Conservation (phyloP, 805 yeast species). For the Ogataea nakhonphanomensis region DNA sequence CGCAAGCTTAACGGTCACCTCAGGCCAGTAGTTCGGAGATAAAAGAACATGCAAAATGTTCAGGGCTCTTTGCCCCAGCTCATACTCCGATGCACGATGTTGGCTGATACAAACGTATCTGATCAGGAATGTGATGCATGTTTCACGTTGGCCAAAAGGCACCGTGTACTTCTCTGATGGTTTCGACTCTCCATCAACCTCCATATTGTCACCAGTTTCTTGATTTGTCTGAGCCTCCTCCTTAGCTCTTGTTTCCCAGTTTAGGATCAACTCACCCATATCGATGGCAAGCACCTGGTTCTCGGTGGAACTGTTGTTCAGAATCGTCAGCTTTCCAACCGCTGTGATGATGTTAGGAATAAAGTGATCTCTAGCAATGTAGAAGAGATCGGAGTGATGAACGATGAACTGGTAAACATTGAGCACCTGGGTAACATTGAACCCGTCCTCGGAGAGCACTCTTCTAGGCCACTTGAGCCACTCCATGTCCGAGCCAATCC, state of each 20-base stretch:
- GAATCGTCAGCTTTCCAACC: slow-evolving; percentile 82
- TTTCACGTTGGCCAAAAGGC: slow-evolving; percentile 80
- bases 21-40: slow-evolving; percentile 78
- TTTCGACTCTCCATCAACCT: slow-evolving; percentile 16
- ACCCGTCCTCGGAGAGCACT: slow-evolving; percentile 85
- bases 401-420: slow-evolving; percentile 87
- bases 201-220: slow-evolving; percentile 18
- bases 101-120: slow-evolving; percentile 85
- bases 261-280: slow-evolving; percentile 75
- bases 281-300: slow-evolving; percentile 86
- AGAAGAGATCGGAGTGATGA: slow-evolving; percentile 80
- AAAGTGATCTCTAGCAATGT: slow-evolving; percentile 82
- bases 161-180: slow-evolving; percentile 45
- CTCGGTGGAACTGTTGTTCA: slow-evolving; percentile 73
- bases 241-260: slow-evolving; percentile 71
- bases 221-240: slow-evolving; percentile 19
- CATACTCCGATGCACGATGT: slow-evolving; percentile 79
- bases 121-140: slow-evolving; percentile 83
- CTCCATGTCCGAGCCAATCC: slow-evolving; percentile 56
- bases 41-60: slow-evolving; percentile 71
- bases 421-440: slow-evolving; percentile 78
- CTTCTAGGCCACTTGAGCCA: slow-evolving; percentile 97
- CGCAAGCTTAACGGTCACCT: slow-evolving; percentile 78
- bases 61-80: slow-evolving; percentile 76
- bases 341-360: slow-evolving; percentile 86